A percentile compares a stretch with the other conserved stretches of the same genome.
Evolutionary conservation across 2,329 filamentous ascomycete species (phyloP).

Genomic region (Colletotrichum sp.): DNA sequence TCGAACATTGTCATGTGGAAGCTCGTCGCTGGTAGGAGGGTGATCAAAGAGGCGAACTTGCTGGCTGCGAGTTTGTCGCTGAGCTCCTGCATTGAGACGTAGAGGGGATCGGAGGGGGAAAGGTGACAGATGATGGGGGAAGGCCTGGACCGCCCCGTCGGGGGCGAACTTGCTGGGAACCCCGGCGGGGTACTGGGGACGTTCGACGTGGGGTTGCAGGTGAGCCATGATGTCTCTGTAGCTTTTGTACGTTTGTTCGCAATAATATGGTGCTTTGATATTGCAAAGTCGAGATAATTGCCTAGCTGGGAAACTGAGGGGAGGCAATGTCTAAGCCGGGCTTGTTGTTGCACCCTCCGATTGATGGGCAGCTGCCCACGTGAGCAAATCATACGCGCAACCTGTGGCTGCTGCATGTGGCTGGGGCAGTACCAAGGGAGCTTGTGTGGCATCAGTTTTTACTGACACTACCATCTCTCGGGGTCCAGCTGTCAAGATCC

Average conservation of each 20-base stretch:
- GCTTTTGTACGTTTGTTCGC: background rate
- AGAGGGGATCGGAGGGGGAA: slow-evolving; percentile 13
- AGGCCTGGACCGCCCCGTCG: slow-evolving; percentile 26
- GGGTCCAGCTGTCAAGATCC: background rate
- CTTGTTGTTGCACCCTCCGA: background rate
- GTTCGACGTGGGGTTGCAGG: background rate
- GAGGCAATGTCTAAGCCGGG: background rate
- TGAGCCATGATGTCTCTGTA: background rate
- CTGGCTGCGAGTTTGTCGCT: slow-evolving; percentile 21
- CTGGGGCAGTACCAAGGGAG: background rate
- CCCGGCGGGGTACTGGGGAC: slow-evolving; percentile 20
- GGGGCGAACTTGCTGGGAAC: slow-evolving; percentile 28
- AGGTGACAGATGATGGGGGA: slow-evolving; percentile 29
- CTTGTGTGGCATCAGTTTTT: background rate
- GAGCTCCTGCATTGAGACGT: slow-evolving; percentile 24
- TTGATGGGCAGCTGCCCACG: background rate
- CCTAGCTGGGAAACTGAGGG: background rate
- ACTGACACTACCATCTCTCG: background rate
- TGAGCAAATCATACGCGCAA: background rate
- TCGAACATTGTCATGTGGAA: slow-evolving; percentile 34
- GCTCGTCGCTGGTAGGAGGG: slow-evolving; percentile 26
- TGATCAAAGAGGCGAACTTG: slow-evolving; percentile 20
- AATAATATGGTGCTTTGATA: background rate
- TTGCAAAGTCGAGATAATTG: background rate
- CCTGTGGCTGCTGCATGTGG: background rate